Evolutionary conservation across 139 green algal genomes (phyloP).

Genomic region (Chlorella sp.): DNA sequence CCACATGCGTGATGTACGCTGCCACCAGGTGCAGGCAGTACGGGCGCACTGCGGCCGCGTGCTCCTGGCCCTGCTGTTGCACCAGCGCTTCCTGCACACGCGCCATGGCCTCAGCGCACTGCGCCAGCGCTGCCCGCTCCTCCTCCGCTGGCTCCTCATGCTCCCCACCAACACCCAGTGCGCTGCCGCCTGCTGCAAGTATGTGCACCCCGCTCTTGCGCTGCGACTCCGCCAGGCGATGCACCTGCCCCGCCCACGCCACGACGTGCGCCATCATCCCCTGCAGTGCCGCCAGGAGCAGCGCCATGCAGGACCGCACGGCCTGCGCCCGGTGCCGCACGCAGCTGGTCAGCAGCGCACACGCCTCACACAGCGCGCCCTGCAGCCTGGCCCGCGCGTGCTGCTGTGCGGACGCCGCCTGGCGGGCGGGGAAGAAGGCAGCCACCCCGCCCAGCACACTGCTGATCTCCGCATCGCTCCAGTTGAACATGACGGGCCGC

Average conservation of each 20-base stretch:
- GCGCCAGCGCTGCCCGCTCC: not conserved
- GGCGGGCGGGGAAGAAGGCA: too few species aligned
- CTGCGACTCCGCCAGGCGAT: not conserved
- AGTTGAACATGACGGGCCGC: too few species aligned
- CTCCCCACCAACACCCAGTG: not conserved
- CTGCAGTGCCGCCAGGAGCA: not conserved
- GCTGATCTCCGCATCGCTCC: too few species aligned
- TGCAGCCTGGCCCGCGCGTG: too few species aligned
- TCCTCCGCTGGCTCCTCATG: not conserved
- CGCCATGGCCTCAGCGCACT: not conserved
- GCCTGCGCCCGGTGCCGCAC: not conserved
- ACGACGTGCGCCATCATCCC: not conserved
- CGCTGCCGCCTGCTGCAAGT: too few species aligned
- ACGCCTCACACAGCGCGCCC: not conserved
- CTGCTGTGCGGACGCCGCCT: too few species aligned
- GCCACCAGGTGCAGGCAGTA: not conserved
- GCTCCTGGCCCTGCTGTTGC: not conserved
- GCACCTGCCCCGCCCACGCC: not conserved
- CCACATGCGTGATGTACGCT: not conserved
- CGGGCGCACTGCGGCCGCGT: not conserved
- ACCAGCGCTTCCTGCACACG: not conserved
- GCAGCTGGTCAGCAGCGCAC: not conserved
- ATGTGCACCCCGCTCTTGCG: not conserved
- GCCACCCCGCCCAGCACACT: too few species aligned
- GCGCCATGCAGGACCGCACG: not conserved